Base-by-base conservation (phyloP, 768 basidiomycete species). In the Xanthoconium stramineum region DNA sequence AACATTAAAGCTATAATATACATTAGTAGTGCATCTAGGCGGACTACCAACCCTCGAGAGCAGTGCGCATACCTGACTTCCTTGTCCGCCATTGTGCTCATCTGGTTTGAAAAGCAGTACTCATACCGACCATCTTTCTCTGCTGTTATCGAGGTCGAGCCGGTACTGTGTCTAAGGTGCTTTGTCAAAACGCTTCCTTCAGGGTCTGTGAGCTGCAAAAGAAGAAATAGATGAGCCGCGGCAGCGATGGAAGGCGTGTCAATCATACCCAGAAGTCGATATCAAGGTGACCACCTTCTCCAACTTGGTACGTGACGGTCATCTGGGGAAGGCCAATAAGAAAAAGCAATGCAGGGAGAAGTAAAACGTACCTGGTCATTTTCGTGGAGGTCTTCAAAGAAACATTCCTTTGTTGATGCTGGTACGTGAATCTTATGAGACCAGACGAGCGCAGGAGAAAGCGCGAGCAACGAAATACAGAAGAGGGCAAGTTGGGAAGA, bases 261-360 rank as follows among this genome's bases (percentile, higher is more conserved):
- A 29, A 68, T 74, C 65, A 6, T 61, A 96, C 94, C 89, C 88
- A 96, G 69, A 98, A 98, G 73, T 99, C 96, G 57, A 99, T 92
- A 74, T 99, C 97, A 48, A 98, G 74, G 69, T 98, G 91, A 1
- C 97, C 96, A 28, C 97, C 97, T 43, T 92, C 94, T 50, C 93
- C 95, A 8, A 98, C 97, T 80, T 99, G 97, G 70, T 98, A 99
- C 38, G 96, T 97, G 48, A 99, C 91, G 28, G 96, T 96, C 97
- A 99, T 98, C 95, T 98, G 65, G 35, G 24, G 51, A 13, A 33
- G 19, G 35, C 33, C 47, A 17, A 28, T 57, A 19, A 44, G 38
- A 42, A 46, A 46, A 29, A 9, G 56, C 12, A 42, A 13, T n/a
- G n/a, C 1, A 47, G 11, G 11, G 36, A n/a, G 39, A 28, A 11